phyloP scores from a whole-genome alignment of 1,284 basidiomycete genomes.

The Marasmius tenuissimus region DNA sequence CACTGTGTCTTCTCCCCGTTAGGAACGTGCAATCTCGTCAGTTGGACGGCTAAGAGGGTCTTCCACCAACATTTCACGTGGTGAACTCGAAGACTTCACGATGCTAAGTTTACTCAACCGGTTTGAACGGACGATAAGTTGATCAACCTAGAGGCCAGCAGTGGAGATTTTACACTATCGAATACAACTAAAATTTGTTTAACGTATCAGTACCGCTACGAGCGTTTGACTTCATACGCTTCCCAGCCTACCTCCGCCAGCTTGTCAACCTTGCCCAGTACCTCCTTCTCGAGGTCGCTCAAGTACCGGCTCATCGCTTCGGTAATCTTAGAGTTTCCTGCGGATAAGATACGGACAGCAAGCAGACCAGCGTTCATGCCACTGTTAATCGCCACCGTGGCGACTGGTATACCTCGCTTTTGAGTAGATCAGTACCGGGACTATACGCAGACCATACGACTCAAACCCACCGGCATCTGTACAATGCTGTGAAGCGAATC shows the following conservation, averaged over 20 bases:
- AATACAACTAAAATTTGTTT: too few species aligned
- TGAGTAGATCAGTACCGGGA: constrained; percentile 10
- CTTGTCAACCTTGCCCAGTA: constrained; percentile 80
- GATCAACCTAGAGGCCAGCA: too few species aligned
- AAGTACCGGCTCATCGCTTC: constrained; percentile 79
- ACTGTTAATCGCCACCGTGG: constrained; percentile 97
- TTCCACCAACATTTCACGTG: too few species aligned
- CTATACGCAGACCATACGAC: constrained; percentile 3
- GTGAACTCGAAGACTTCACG: too few species aligned
- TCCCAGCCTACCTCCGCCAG: constrained; percentile 88
- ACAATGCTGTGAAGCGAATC: constrained; percentile 97
- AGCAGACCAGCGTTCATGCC: constrained; percentile 92
- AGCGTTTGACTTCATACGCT: constrained; percentile 52
- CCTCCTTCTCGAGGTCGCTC: constrained; percentile 77
- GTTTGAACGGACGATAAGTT: too few species aligned
- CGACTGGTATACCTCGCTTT: constrained; percentile 93
- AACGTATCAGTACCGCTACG: background rate
- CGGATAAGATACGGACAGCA: constrained; percentile 85
- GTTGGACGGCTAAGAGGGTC: too few species aligned
- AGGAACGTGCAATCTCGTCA: too few species aligned
- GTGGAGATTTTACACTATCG: too few species aligned
- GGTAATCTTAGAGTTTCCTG: constrained; percentile 69
- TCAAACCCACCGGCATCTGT: constrained; percentile 89
- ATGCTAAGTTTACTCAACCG: too few species aligned
- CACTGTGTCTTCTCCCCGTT: too few species aligned